phyloP scores from a whole-genome alignment of 2,329 filamentous ascomycete species.

The Bipolaris oryzae region DNA sequence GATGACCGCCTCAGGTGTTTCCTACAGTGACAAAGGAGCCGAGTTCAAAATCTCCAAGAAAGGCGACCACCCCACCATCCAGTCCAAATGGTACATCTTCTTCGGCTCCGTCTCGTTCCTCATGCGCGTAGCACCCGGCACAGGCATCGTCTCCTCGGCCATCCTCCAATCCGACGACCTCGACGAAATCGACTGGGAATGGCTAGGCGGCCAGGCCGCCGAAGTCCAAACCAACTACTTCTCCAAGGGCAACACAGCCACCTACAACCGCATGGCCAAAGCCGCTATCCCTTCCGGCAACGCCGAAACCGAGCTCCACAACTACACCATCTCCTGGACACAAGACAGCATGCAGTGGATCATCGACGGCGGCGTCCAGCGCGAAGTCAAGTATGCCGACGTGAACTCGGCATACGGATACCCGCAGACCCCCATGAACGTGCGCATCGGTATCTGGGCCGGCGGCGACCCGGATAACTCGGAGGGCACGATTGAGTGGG shows the following conservation, averaged over 20 bases:
- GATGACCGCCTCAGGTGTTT: constrained; percentile 50
- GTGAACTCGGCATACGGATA: constrained; percentile 61
- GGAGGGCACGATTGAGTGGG: constrained; percentile 68
- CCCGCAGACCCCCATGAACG: constrained; percentile 75
- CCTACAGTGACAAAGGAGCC: constrained; percentile 53
- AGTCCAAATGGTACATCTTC: constrained; percentile 83
- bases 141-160: constrained; percentile 79
- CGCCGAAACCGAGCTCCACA: constrained; percentile 64
- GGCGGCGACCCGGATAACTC: constrained; percentile 52
- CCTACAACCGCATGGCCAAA: constrained; percentile 70
- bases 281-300: constrained; percentile 53
- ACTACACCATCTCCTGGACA: constrained; percentile 74
- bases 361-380: constrained; percentile 69
- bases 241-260: constrained; percentile 54
- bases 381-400: constrained; percentile 64
- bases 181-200: constrained; percentile 89
- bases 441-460: constrained; percentile 52
- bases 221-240: constrained; percentile 76
- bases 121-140: constrained; percentile 76
- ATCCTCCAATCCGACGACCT: constrained; percentile 84
- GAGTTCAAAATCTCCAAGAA: constrained; percentile 57
- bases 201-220: constrained; percentile 69
- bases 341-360: constrained; percentile 66
- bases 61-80: constrained; percentile 68
- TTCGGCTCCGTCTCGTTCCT: constrained; percentile 79